Evolutionary conservation across 192 early-diverging fungal species (phyloP).

Genomic region (Backusella tarrabulga): DNA sequence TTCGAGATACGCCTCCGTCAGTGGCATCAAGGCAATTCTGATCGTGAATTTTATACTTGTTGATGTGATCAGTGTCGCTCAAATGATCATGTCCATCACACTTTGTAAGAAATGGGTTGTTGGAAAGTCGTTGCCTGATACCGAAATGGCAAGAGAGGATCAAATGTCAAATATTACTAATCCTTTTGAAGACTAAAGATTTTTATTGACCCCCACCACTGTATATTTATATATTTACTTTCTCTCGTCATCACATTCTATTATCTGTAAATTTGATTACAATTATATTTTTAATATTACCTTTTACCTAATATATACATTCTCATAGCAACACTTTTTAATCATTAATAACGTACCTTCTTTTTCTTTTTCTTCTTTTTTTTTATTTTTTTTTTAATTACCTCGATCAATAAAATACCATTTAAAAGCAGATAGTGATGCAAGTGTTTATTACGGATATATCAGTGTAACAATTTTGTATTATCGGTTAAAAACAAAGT

Average conservation of each 20-base stretch:
- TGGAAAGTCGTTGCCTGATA: not conserved
- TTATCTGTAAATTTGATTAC: not conserved
- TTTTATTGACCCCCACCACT: not conserved
- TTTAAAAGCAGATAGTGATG: not conserved
- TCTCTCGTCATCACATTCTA: not conserved
- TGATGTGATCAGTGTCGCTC: not conserved
- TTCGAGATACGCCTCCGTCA: not conserved
- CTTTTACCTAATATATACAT: not conserved
- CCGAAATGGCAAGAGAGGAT: not conserved
- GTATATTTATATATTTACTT: not conserved
- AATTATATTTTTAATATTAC: not conserved
- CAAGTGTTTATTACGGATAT: not conserved
- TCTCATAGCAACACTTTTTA: not conserved
- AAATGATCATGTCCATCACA: not conserved
- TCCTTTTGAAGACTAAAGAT: not conserved
- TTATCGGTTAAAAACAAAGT: not conserved
- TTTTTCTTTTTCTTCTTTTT: not conserved
- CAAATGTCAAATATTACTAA: constrained; percentile 3
- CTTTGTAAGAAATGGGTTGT: not conserved
- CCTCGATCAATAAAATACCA: not conserved
- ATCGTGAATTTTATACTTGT: not conserved
- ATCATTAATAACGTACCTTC: not conserved
- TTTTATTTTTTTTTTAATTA: not conserved
- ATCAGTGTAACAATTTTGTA: not conserved
- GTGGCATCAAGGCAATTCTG: not conserved